Percentiles rank a stretch among this genome's conserved stretches.
phyloP scores from a whole-genome alignment of 768 basidiomycete species.

The Daedaleopsis nitida region DNA sequence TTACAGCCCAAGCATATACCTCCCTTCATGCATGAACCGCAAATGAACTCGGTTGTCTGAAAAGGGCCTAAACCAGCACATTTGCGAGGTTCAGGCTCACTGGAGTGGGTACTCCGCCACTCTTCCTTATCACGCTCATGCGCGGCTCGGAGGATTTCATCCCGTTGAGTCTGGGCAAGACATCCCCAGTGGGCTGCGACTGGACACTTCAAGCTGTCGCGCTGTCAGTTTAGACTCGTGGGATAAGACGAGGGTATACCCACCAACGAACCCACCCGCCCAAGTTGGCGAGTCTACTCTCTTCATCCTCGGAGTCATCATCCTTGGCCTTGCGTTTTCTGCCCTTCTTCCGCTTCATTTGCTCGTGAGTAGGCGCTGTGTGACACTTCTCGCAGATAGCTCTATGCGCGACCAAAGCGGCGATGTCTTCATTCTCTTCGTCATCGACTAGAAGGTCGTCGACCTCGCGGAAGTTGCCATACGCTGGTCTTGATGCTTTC shows the following conservation, averaged over 20 bases:
- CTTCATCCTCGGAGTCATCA: constrained; percentile 58
- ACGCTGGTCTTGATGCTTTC: constrained; percentile 46
- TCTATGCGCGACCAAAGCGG: constrained; percentile 61
- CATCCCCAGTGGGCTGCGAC: constrained; percentile 80
- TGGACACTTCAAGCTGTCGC: constrained; percentile 70
- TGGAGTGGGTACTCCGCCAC: constrained; percentile 15
- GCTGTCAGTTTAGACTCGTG: constrained; percentile 1
- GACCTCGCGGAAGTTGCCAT: constrained; percentile 48
- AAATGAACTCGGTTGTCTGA: constrained; percentile 80
- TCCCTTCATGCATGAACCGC: constrained; percentile 72
- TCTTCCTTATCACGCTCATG: constrained; percentile 28
- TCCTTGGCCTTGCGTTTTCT: constrained; percentile 43
- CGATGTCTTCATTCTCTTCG: constrained; percentile 56
- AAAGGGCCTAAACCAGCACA: constrained; percentile 47
- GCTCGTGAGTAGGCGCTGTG: constrained; percentile 55
- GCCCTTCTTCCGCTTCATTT: constrained; percentile 41
- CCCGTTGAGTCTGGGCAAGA: constrained; percentile 61
- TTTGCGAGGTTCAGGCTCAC: constrained; percentile 39
- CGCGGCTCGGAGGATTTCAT: constrained; percentile 72
- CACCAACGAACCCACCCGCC: constrained; percentile 90
- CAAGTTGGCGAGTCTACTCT: constrained; percentile 47
- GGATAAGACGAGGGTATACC: constrained; percentile 23
- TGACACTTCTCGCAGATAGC: constrained; percentile 74
- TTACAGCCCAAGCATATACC: constrained; percentile 79
- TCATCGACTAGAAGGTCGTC: constrained; percentile 42